Conservation (phyloP, 192 early-diverging fungal species). For the Backusella psychrophila region DNA sequence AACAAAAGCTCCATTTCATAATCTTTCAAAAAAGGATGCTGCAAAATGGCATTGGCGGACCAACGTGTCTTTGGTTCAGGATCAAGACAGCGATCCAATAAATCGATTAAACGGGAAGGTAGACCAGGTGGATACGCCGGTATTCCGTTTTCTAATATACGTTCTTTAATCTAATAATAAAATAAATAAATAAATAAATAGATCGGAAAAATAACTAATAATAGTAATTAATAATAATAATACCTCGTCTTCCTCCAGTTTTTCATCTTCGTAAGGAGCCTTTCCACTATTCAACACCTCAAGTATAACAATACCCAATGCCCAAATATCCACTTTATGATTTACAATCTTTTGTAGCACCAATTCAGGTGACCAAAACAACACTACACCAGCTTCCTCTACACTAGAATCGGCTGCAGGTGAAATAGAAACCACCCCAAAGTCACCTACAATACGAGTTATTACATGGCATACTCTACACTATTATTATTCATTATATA, state of each 20-base stretch:
- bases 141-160: conserved; percentile 26
- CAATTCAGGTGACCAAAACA: conserved; percentile 42
- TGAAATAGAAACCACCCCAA: conserved; percentile 37
- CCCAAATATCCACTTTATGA: conserved; percentile 40
- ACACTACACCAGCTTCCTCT: conserved; percentile 40
- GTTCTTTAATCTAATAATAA: conserved; percentile 30
- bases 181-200: background rate
- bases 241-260: conserved; percentile 35
- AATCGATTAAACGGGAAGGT: conserved; percentile 27
- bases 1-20: conserved; percentile 24
- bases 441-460: conserved; percentile 24
- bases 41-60: conserved; percentile 23
- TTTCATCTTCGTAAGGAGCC: conserved; percentile 41
- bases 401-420: conserved; percentile 31
- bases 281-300: conserved; percentile 37
- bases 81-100: conserved; percentile 33
- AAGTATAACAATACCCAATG: conserved; percentile 40
- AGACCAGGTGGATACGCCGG: conserved; percentile 27
- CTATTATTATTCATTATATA: background rate
- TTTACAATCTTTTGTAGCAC: conserved; percentile 30
- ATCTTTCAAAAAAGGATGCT: conserved; percentile 30
- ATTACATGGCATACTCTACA: background rate
- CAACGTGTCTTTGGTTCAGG: conserved; percentile 23
- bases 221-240: background rate
- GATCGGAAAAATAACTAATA: conserved; percentile 1